Percentiles rank a stretch among this genome's conserved stretches.
Conservation (phyloP, 768 basidiomycete species). For the Amanita rimosa region DNA sequence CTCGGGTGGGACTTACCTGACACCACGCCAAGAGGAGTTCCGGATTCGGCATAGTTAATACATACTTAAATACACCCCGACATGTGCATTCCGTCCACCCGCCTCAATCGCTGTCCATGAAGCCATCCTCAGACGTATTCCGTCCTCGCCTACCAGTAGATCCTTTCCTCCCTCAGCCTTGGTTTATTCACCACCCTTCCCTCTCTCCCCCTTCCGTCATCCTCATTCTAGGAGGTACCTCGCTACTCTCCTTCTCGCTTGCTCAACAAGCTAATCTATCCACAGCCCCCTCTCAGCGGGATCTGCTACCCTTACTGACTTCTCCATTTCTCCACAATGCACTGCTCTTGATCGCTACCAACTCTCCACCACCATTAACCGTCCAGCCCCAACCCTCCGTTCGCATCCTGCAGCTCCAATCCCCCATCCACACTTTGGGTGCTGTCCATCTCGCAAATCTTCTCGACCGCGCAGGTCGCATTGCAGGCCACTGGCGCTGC, state of each 20-base stretch:
- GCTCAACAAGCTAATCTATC: not conserved
- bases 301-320: slow-evolving; percentile 25
- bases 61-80: not conserved
- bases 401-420: slow-evolving; percentile 22
- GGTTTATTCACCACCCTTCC: slow-evolving; percentile 8
- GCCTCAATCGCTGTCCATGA: not conserved
- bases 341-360: slow-evolving; percentile 30
- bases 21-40: not conserved
- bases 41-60: not conserved
- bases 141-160: slow-evolving; percentile 26
- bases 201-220: slow-evolving; percentile 18
- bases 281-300: slow-evolving; percentile 20
- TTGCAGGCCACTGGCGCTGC: slow-evolving; percentile 20
- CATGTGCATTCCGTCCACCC: not conserved
- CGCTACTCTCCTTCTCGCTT: not conserved
- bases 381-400: slow-evolving; percentile 12
- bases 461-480: slow-evolving; percentile 27
- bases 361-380: slow-evolving; percentile 21
- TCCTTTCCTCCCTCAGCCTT: slow-evolving; percentile 16
- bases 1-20: too few species aligned
- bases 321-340: slow-evolving; percentile 20
- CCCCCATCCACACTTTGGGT: slow-evolving; percentile 21
- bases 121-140: slow-evolving; percentile 16
- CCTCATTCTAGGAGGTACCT: slow-evolving; percentile 27
- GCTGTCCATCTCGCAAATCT: slow-evolving; percentile 29